Conservation (phyloP, 2,329 filamentous ascomycete species). For the Didymella keratinophila region DNA sequence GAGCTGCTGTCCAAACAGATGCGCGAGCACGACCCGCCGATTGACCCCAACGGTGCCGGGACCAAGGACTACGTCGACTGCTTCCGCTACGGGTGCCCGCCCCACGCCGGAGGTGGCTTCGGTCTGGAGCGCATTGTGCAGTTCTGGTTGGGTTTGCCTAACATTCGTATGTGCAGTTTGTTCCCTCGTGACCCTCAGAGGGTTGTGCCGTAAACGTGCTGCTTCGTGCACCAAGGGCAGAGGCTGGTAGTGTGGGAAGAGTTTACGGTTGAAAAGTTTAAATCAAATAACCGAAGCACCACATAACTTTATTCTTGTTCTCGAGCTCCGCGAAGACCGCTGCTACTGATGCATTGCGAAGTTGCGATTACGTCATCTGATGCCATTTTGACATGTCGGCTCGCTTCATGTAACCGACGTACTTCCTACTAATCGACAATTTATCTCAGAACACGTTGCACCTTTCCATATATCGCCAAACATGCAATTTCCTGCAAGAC, state of each 20-base stretch:
- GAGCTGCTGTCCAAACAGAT: conserved; percentile 66
- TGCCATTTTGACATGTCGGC: too few relatives aligned
- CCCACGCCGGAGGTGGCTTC: conserved; percentile 70
- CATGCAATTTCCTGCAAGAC: neutral
- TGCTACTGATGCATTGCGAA: too few relatives aligned
- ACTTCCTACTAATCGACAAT: too few relatives aligned
- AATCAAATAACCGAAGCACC: conserved; percentile 1
- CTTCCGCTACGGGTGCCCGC: conserved; percentile 70
- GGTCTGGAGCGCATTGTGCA: conserved; percentile 72
- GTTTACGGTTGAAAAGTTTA: neutral
- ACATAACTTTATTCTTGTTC: neutral
- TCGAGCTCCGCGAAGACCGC: too few relatives aligned
- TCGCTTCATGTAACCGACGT: too few relatives aligned
- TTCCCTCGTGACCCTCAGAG: conserved; percentile 71
- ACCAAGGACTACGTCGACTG: conserved; percentile 70
- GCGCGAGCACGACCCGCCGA: conserved; percentile 62
- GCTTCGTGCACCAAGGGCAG: neutral
- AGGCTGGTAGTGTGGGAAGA: neutral
- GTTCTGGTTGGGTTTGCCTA: conserved; percentile 71
- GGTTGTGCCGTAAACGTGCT: conserved; percentile 52
- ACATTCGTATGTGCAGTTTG: conserved; percentile 67
- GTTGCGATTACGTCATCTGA: too few relatives aligned
- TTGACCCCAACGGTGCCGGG: conserved; percentile 66
- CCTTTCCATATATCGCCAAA: too few relatives aligned
- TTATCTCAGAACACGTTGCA: too few relatives aligned